Evolutionary conservation across 2,329 filamentous ascomycete species (phyloP), one percentile per base, ranked within the genome.

Genomic region (Pseudohalonectria lignicola): DNA sequence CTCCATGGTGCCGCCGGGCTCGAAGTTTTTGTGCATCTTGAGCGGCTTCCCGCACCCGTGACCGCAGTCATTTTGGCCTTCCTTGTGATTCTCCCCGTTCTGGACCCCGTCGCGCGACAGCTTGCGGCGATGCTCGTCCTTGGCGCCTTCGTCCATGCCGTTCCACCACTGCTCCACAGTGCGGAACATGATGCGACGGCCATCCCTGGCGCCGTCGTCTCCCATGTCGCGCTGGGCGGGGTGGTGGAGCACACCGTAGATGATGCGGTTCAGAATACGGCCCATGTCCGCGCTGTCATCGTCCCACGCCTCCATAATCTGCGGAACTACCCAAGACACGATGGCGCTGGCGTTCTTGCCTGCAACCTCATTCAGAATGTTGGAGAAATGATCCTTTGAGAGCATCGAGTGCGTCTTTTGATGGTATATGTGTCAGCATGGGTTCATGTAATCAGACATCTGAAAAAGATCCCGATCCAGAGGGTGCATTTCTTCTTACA

Each of bases 321-420:
- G 86, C 8, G 90, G 90, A 12, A 94, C 86, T 17, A 81, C 81
- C 86, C 87, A 95, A 41, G 74, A 75, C 31, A 95, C 66, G 34
- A 88, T 77, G 50, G 79, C 75, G 45, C 81, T 83, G 19, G 88
- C 86, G 42, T 87, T 76, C 51, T 81, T 82, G 40, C 88, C 88
- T 33, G 86, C 88, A 31, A 87, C 74, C 55, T 94, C 87, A 55
- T 95, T 95, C 42, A 95, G 71, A 23, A 88, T 47, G 39, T 93
- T 93, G 45, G 82, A 84, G 59, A 95, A 95, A 61, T 95, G 88
- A 52, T 95, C 88, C 64, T 95, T 95, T 42, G 86, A 87, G 37
- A 95, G 67, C 88, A 94, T 94, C 16, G 86, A 93, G 64, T 95
- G 88, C 2, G 88, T 95, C n/a, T n/a, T n/a, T n/a, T n/a, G n/a